phyloP scores from a whole-genome alignment of 768 basidiomycete genomes.

The Boletus speciosus region DNA sequence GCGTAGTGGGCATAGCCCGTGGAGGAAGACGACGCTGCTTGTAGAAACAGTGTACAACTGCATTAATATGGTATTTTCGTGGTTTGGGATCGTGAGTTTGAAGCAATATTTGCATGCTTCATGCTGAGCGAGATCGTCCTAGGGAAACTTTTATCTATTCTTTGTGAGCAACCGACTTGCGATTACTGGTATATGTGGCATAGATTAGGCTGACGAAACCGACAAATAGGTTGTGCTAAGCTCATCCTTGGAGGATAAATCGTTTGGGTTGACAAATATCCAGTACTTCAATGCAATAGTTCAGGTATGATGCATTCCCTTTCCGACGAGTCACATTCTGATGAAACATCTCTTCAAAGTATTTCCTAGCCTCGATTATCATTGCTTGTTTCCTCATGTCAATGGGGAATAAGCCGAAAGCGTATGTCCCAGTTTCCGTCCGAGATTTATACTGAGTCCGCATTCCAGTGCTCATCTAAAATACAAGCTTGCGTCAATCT shows the following conservation, averaged over 20 bases:
- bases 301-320: slow-evolving; percentile 47
- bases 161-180: slow-evolving; percentile 55
- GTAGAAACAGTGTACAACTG: slow-evolving; percentile 85
- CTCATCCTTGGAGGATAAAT: slow-evolving; percentile 75
- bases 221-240: slow-evolving; percentile 72
- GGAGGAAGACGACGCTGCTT: slow-evolving; percentile 71
- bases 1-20: slow-evolving; percentile 57
- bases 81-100: slow-evolving; percentile 82
- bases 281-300: slow-evolving; percentile 69
- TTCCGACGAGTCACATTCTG: not conserved
- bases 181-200: not conserved
- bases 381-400: slow-evolving; percentile 91
- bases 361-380: slow-evolving; percentile 78
- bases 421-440: slow-evolving; percentile 40
- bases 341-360: slow-evolving; percentile 40
- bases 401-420: slow-evolving; percentile 92
- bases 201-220: not conserved
- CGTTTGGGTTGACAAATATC: slow-evolving; percentile 62
- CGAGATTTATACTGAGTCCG: slow-evolving; percentile 1
- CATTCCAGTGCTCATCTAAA: slow-evolving; percentile 41
- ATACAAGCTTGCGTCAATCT: slow-evolving; percentile 74
- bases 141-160: slow-evolving; percentile 96
- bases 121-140: not conserved
- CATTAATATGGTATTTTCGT: slow-evolving; percentile 83
- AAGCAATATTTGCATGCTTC: not conserved